Evolutionary conservation across 805 yeast species (phyloP), one percentile per base, ranked within the genome.

Genomic region (Lipomyces yamadae): DNA sequence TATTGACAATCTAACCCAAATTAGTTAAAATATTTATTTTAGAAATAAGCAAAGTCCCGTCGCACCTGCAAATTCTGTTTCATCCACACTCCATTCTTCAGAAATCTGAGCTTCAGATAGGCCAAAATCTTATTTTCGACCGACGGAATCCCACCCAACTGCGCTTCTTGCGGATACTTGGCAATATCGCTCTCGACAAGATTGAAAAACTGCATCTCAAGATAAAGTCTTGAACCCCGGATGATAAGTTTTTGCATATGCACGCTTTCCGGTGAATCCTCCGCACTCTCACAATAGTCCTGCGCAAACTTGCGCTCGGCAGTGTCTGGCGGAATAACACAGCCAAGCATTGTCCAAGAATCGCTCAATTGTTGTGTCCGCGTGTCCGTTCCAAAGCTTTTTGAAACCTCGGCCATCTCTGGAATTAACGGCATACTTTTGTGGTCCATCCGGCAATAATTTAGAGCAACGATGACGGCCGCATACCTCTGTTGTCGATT

Each of bases 121-220:
- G 89, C 86, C 67, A 84, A 84, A 39, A 93, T 85, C 74, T 90
- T 93, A 76, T 87, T 88, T 56, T 87, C 80, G 70, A 87, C 87
- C 1, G 91, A 86, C 13, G 96, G 91, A 30, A 85, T 80, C 57
- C 93, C 96, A 66, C 87, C 88, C 30, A 84, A 78, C 52, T 77
- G 82, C 18, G 84, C 83, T 54, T 81, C 84, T 57, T 73, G 78
- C 18, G 80, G 81, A 70, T 73, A 84, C 83, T 68, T 82, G 75
- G 78, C 86, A 86, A 70, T 90, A 78, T 80, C 81, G 56, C 84
- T 85, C 72, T 90, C 91, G 68, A 92, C 85, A 76, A 88, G 86
- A 56, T 85, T 88, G 73, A 85, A 84, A 78, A 92, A 94, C 77
- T 94, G 98, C 8, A 77, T 76, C 75, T 95, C 96, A 69, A 94